Percentiles rank a stretch among this genome's conserved stretches.
Evolutionary conservation across 1,139 yeast genomes (phyloP).

Genomic region (Chernovozyma aurita): DNA sequence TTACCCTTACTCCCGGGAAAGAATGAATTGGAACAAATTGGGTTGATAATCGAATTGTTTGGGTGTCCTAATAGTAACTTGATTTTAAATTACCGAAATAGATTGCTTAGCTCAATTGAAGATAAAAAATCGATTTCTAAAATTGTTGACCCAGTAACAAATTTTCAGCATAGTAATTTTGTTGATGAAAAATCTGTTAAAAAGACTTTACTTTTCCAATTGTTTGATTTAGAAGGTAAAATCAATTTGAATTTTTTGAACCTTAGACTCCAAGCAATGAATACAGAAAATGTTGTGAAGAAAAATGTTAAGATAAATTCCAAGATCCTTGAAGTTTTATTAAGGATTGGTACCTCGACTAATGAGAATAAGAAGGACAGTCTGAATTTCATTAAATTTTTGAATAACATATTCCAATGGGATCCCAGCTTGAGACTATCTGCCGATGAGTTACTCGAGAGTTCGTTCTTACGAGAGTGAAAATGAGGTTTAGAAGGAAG

Average conservation of each 20-base stretch:
- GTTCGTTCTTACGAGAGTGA: constrained; percentile 16
- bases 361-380: constrained; percentile 15
- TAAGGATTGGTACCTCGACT: constrained; percentile 33
- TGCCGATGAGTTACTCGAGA: constrained; percentile 41
- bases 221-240: constrained; percentile 40
- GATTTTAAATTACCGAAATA: constrained; percentile 21
- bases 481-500: neutral
- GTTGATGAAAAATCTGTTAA: constrained; percentile 24
- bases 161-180: constrained; percentile 4
- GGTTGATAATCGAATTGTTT: constrained; percentile 52
- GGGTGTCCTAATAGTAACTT: constrained; percentile 52
- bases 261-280: constrained; percentile 14
- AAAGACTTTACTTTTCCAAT: constrained; percentile 30
- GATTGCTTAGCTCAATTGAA: constrained; percentile 15
- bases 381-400: constrained; percentile 23
- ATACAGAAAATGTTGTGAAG: constrained; percentile 11
- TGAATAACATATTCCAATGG: constrained; percentile 48
- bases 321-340: constrained; percentile 35
- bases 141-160: neutral
- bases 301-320: constrained; percentile 26
- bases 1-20: constrained; percentile 67
- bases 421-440: constrained; percentile 45
- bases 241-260: constrained; percentile 28
- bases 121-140: neutral
- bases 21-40: constrained; percentile 64